phyloP scores from a whole-genome alignment of 2,329 filamentous ascomycete genomes.

The Alternaria alternata region DNA sequence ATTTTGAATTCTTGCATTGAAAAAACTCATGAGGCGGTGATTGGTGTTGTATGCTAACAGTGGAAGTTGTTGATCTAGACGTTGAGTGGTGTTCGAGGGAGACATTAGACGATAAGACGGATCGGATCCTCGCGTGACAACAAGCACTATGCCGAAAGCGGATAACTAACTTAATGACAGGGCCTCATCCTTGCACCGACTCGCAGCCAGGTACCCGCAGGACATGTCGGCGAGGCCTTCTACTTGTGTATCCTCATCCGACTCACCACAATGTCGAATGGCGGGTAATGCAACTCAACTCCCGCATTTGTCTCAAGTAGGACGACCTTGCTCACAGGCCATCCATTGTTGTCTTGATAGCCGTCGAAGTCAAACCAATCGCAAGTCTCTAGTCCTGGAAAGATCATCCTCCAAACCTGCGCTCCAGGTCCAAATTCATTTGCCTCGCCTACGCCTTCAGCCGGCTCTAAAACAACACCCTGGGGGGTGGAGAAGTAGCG shows the following conservation, averaged over 20 bases:
- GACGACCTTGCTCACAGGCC: conserved; percentile 42
- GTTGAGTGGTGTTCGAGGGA: neutral
- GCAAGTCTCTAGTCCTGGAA: conserved; percentile 35
- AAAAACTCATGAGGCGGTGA: neutral
- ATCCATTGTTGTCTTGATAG: conserved; percentile 43
- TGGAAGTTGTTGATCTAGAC: neutral
- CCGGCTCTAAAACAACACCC: conserved; percentile 37
- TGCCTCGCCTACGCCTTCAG: conserved; percentile 34
- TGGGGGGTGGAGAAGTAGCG: conserved; percentile 32
- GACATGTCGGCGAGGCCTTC: neutral
- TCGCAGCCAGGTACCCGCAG: neutral
- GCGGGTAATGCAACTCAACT: conserved; percentile 42
- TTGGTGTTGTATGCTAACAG: neutral
- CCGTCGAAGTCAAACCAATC: conserved; percentile 48
- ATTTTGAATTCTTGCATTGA: neutral
- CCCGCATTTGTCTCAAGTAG: conserved; percentile 26
- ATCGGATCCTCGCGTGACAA: neutral
- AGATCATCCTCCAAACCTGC: conserved; percentile 40
- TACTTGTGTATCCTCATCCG: conserved; percentile 2
- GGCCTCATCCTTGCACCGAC: neutral
- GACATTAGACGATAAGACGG: neutral
- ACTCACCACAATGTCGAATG: conserved; percentile 37
- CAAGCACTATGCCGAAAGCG: neutral
- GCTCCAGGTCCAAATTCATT: conserved; percentile 34
- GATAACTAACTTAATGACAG: neutral